Evolutionary conservation across 2,329 filamentous ascomycete species (phyloP), one percentile per base, ranked within the genome.

Genomic region (Ophiostoma fasciatum): DNA sequence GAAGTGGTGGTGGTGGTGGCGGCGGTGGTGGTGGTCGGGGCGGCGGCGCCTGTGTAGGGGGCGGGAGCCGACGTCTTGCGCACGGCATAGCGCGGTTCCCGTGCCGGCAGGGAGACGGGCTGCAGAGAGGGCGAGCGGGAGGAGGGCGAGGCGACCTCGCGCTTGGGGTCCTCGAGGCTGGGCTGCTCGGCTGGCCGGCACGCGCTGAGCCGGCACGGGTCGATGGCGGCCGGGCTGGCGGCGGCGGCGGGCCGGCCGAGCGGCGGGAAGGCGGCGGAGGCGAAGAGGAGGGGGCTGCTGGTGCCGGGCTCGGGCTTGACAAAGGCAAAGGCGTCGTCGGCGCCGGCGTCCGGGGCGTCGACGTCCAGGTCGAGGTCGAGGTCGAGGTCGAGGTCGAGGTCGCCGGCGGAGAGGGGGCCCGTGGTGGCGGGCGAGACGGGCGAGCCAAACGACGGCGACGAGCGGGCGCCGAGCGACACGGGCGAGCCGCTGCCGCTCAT

Each of bases 191-290:
- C n/a, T n/a, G n/a, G n/a, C n/a, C n/a, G n/a, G n/a, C n/a, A n/a
- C n/a, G n/a, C n/a, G n/a, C n/a, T n/a, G 4, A 58, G 51, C 20
- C 55, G 51, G 44, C 53, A 45, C 18, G 55, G 56, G 45, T 57
- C 51, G 38, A 58, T 49, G n/a, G n/a, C n/a, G 22, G 49, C 50
- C 5, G 56, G 52, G 49, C 52, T 59, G 37, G 51, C 33, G 26
- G 48, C 37, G 15, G 45, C 22, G 37, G 47, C 44, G n/a, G n/a
- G n/a, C 10, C 38, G 42, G 17, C 11, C 28, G 13, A 36, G 25
- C 12, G 42, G 28, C 1, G 48, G 45, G 33, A 51, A 46, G n/a
- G n/a, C n/a, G 12, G 49, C 41, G 9, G 46, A 37, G 19, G 41
- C 26, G 13, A 44, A 45, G 33, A 56, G 44, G 18, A 52, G 34